phyloP scores from a whole-genome alignment of 2,329 filamentous ascomycete genomes.

The Penicillium nordicum region DNA sequence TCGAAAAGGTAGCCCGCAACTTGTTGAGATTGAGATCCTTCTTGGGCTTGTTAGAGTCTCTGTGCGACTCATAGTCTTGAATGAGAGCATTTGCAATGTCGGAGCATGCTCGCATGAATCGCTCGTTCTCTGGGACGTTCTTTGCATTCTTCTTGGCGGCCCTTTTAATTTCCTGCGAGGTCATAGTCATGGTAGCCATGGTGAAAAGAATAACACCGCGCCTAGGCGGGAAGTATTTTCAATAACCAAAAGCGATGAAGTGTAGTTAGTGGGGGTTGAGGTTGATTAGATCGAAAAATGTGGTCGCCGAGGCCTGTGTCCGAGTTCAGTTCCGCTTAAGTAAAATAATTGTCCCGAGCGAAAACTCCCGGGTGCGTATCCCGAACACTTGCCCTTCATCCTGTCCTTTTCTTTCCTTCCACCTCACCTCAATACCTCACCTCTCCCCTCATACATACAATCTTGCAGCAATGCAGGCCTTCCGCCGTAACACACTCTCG shows the following conservation, averaged over 20 bases:
- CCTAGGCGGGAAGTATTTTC: neutral
- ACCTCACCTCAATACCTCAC: slow-evolving; percentile 11
- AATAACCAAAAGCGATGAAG: neutral
- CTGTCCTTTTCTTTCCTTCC: slow-evolving; percentile 19
- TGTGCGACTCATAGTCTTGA: slow-evolving; percentile 82
- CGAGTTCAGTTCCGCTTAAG: slow-evolving; percentile 36
- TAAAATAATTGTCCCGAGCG: slow-evolving; percentile 37
- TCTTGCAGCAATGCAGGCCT: slow-evolving; percentile 67
- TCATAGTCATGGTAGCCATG: slow-evolving; percentile 63
- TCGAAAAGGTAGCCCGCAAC: slow-evolving; percentile 79
- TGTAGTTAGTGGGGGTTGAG: slow-evolving; percentile 12
- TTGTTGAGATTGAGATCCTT: slow-evolving; percentile 92
- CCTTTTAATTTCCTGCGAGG: slow-evolving; percentile 53
- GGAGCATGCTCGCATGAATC: slow-evolving; percentile 88
- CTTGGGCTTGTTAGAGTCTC: slow-evolving; percentile 67
- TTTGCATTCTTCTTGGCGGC: slow-evolving; percentile 65
- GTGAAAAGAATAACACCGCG: slow-evolving; percentile 29
- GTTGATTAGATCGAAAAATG: slow-evolving; percentile 26
- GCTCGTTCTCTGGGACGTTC: slow-evolving; percentile 86
- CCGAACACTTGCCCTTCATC: slow-evolving; percentile 24
- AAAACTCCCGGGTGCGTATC: slow-evolving; percentile 31
- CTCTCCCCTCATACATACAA: slow-evolving; percentile 13
- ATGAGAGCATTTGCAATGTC: slow-evolving; percentile 93
- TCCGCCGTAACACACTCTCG: slow-evolving; percentile 70
- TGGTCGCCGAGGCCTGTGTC: slow-evolving; percentile 25